Evolutionary conservation across 768 basidiomycete species (phyloP).

Genomic region (Tephrocybe rancida): DNA sequence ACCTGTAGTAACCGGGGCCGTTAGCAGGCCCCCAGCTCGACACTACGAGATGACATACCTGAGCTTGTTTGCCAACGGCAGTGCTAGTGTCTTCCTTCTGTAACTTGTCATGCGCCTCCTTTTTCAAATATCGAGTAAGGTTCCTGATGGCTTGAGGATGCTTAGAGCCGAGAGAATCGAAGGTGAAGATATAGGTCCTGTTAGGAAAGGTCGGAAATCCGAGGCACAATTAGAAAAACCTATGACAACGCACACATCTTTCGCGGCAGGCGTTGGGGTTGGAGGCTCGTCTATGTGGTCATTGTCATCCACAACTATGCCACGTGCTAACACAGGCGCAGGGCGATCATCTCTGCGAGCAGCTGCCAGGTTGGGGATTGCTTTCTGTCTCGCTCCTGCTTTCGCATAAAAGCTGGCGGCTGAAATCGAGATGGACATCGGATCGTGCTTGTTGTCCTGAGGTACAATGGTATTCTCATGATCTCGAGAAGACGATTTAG

Average conservation of each 20-base stretch:
- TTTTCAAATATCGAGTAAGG: slow-evolving; percentile 66
- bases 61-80: slow-evolving; percentile 50
- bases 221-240: not conserved
- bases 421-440: not conserved
- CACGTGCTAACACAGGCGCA: not conserved
- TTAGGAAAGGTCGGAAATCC: not conserved
- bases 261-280: not conserved
- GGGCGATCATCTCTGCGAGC: not conserved
- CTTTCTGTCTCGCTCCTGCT: slow-evolving; percentile 22
- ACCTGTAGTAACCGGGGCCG: slow-evolving; percentile 58
- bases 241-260: slow-evolving; percentile 2
- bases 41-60: slow-evolving; percentile 38
- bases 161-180: slow-evolving; percentile 84
- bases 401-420: slow-evolving; percentile 14
- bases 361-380: slow-evolving; percentile 9
- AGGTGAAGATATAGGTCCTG: slow-evolving; percentile 82
- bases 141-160: slow-evolving; percentile 67
- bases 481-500: not conserved
- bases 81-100: slow-evolving; percentile 36
- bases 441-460: not conserved
- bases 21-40: not conserved
- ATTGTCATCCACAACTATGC: not conserved
- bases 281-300: slow-evolving; percentile 3
- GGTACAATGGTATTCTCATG: not conserved
- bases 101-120: slow-evolving; percentile 80